Percentiles rank a stretch among this genome's conserved stretches.
Evolutionary conservation across 768 basidiomycete species (phyloP).

Genomic region (Pleurotus djamor): DNA sequence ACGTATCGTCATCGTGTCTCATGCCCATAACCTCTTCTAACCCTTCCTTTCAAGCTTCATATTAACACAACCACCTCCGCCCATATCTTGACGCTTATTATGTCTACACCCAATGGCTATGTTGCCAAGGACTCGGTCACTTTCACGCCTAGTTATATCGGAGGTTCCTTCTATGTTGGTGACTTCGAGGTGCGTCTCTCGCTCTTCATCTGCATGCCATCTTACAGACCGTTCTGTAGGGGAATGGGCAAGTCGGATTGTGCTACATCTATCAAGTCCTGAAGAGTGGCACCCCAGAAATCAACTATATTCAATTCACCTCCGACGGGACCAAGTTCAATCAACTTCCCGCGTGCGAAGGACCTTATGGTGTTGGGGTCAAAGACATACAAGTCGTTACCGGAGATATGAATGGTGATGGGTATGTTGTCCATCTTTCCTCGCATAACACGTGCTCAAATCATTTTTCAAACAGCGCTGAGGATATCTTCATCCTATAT

Average conservation of each 20-base stretch:
- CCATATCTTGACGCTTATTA: background rate
- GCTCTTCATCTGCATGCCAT: too few species aligned
- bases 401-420: background rate
- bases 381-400: background rate
- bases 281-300: background rate
- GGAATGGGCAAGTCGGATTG: background rate
- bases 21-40: too few species aligned
- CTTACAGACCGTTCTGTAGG: background rate
- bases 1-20: too few species aligned
- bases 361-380: background rate
- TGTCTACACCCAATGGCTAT: background rate
- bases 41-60: background rate
- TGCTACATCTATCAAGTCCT: background rate
- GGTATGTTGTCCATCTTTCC: background rate
- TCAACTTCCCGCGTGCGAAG: background rate
- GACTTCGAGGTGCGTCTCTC: background rate
- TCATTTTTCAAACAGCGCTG: background rate
- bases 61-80: background rate
- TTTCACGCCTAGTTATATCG: slow-evolving; percentile 2
- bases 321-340: background rate
- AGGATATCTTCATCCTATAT: background rate
- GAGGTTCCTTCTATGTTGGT: background rate
- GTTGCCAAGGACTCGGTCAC: background rate
- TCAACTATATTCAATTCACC: background rate
- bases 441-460: too few species aligned